Conservation (phyloP, 2,329 filamentous ascomycete species). For the Macrophomina phaseolina region DNA sequence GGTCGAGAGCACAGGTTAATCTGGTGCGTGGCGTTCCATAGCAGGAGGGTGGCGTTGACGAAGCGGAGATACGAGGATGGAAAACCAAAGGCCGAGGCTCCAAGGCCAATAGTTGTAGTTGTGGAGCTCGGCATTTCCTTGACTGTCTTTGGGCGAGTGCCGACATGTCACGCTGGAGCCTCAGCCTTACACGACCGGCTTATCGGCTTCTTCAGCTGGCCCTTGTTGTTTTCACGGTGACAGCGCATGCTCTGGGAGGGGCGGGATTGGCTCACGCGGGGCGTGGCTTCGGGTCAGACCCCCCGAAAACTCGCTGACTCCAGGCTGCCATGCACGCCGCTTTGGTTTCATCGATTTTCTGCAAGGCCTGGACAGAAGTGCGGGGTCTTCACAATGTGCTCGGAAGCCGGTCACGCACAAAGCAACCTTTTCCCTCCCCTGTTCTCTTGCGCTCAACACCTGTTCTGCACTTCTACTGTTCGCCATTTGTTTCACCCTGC, state of each 20-base stretch:
- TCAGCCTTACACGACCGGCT: slow-evolving; percentile 15
- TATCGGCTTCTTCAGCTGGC: slow-evolving; percentile 1
- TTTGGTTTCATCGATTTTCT: slow-evolving; percentile 3
- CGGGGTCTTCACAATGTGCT: neutral
- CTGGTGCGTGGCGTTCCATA: too few species aligned
- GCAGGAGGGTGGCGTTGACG: neutral
- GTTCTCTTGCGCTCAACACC: too few species aligned
- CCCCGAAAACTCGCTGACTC: neutral
- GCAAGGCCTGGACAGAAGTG: neutral
- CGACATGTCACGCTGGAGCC: slow-evolving; percentile 9
- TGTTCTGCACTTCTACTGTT: neutral
- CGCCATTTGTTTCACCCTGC: neutral
- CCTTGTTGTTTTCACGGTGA: neutral
- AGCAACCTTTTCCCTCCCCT: too few species aligned
- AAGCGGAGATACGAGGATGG: neutral
- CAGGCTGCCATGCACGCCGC: slow-evolving; percentile 4
- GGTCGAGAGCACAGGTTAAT: too few species aligned
- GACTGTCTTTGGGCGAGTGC: neutral
- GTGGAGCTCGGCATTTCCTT: slow-evolving; percentile 9
- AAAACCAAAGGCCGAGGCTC: neutral
- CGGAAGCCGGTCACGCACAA: too few species aligned
- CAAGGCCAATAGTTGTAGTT: neutral
- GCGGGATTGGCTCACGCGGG: neutral
- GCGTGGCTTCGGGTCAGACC: neutral
- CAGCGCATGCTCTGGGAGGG: neutral